These are phyloP conservation scores for Phaeosphaeriaceae sp. DNA, from an alignment of 2,329 filamentous ascomycete species.

Conservation along the genomic window DNA sequence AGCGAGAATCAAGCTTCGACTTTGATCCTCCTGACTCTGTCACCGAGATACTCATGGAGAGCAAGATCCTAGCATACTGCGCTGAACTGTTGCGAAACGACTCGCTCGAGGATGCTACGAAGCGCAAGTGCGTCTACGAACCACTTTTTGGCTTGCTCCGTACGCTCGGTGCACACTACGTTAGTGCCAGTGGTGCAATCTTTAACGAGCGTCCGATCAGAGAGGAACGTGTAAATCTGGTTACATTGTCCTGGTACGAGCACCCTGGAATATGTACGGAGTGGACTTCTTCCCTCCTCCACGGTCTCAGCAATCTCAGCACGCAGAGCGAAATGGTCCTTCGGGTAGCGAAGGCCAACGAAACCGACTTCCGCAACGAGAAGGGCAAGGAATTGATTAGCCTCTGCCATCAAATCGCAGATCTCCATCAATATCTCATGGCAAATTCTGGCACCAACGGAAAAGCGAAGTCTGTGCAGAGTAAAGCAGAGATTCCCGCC, in stretches of 20 bases:
- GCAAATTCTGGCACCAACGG: conserved; percentile 1
- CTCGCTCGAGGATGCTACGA: conserved; percentile 47
- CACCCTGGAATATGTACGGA: conserved; percentile 4
- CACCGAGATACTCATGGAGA: conserved; percentile 43
- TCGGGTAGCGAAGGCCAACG: conserved; percentile 20
- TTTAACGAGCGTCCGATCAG: conserved; percentile 45
- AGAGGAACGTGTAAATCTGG: conserved; percentile 44
- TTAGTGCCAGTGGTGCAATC: conserved; percentile 38
- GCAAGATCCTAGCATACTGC: conserved; percentile 46
- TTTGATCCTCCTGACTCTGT: conserved; percentile 37
- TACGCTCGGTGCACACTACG: conserved; percentile 41
- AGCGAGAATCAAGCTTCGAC: conserved; percentile 33
- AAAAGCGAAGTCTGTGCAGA: conserved; percentile 8
- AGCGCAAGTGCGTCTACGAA: conserved; percentile 46
- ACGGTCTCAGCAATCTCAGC: conserved; percentile 34
- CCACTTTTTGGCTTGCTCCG: conserved; percentile 51
- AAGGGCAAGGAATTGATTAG: conserved; percentile 39
- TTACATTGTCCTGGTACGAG: conserved; percentile 41
- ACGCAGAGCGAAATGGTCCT: conserved; percentile 31
- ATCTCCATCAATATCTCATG: conserved; percentile 33
- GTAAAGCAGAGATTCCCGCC: conserved; percentile 3
- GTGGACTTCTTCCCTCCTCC: conserved; percentile 28
- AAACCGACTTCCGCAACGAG: conserved; percentile 18
- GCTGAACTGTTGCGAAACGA: conserved; percentile 52
- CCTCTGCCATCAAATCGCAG: conserved; percentile 43